Conservation (phyloP, 305 asterid species). For the Salvia sclarea region DNA sequence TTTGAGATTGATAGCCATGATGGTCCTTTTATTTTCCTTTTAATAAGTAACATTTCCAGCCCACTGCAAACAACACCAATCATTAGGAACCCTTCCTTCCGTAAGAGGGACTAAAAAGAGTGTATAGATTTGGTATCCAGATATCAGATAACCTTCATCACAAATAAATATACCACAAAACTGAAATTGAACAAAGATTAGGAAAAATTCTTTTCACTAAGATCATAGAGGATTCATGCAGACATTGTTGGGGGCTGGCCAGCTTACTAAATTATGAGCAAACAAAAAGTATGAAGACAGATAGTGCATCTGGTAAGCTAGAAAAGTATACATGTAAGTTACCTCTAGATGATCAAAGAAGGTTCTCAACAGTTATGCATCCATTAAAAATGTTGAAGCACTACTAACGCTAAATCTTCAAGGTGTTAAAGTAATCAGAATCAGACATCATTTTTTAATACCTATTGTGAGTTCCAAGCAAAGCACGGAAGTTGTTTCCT, state of each 20-base stretch:
- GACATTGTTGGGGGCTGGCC: conserved; percentile 17
- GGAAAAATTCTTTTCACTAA: not conserved
- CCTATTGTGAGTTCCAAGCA: conserved; percentile 98
- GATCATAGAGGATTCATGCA: conserved; percentile 19
- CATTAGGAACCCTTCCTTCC: conserved; percentile 28
- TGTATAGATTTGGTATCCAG: conserved; percentile 9
- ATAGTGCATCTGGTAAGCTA: conserved; percentile 12
- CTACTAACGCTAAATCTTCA: conserved; percentile 7
- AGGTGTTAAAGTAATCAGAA: conserved; percentile 19
- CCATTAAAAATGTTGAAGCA: not conserved
- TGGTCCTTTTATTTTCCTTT: conserved; percentile 92
- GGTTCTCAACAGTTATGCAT: conserved; percentile 7
- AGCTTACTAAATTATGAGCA: conserved; percentile 28
- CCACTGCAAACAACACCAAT: conserved; percentile 57
- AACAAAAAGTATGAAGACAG: conserved; percentile 5
- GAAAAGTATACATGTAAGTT: conserved; percentile 7
- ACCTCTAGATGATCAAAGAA: conserved; percentile 22
- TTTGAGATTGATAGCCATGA: conserved; percentile 90
- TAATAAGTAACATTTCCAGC: conserved; percentile 80
- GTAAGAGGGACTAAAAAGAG: conserved; percentile 3
- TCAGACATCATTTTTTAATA: conserved; percentile 32
- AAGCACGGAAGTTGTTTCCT: conserved; percentile 73
- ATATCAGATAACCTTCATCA: conserved; percentile 28
- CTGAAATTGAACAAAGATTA: conserved; percentile 13
- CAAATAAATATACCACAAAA: conserved; percentile 26